phyloP scores from a whole-genome alignment of 305 asterid species.

The Solanum hybrid region DNA sequence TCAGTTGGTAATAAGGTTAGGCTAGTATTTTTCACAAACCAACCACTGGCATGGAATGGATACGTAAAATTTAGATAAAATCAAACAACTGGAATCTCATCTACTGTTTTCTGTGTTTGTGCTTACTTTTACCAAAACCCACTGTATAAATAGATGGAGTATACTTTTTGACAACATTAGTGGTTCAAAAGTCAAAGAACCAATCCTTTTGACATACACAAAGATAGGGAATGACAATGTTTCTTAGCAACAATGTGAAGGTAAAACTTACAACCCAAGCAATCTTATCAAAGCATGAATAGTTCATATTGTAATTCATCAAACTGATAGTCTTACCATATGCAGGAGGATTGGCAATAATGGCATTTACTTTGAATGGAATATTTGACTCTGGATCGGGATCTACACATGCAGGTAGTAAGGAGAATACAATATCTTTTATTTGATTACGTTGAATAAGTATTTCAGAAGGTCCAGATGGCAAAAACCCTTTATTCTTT shows the following conservation, averaged over 20 bases:
- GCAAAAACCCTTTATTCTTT: slow-evolving; percentile 93
- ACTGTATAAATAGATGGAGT: background rate
- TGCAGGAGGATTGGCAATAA: slow-evolving; percentile 91
- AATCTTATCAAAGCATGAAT: background rate
- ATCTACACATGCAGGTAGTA: slow-evolving; percentile 59
- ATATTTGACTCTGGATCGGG: slow-evolving; percentile 53
- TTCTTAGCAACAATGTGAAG: background rate
- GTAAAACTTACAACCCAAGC: background rate
- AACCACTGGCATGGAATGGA: background rate
- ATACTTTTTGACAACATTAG: background rate
- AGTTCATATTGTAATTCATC: background rate
- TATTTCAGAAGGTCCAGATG: slow-evolving; percentile 95
- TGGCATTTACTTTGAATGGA: slow-evolving; percentile 65
- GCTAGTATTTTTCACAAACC: background rate
- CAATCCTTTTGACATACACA: background rate
- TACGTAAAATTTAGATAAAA: background rate
- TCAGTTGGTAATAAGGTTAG: background rate
- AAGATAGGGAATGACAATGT: background rate
- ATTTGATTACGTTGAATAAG: slow-evolving; percentile 64
- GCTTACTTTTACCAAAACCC: background rate
- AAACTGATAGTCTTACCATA: slow-evolving; percentile 44
- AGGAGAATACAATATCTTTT: slow-evolving; percentile 66
- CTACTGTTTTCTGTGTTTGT: background rate
- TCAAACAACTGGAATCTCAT: background rate
- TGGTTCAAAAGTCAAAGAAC: background rate